Evolutionary conservation across 2,329 filamentous ascomycete species (phyloP).

Genomic region (Stagonosporopsis rhizophila): DNA sequence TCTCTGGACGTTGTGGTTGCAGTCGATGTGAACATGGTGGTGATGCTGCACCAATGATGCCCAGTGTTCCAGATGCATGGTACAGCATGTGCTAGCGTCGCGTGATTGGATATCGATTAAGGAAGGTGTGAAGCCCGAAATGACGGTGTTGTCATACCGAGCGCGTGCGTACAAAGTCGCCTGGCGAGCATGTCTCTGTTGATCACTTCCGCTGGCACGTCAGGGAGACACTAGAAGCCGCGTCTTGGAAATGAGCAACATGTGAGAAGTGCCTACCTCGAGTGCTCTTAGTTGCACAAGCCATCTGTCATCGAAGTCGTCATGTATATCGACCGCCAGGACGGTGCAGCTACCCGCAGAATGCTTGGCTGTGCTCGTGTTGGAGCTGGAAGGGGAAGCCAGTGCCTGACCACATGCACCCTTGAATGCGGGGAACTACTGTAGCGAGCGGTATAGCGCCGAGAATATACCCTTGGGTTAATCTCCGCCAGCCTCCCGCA

Average conservation of each 20-base stretch:
- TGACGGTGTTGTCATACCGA: conserved; percentile 9
- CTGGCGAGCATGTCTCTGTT: neutral
- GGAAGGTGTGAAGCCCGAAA: conserved; percentile 9
- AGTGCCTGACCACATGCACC: conserved; percentile 16
- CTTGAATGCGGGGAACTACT: conserved; percentile 4
- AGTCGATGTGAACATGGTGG: neutral
- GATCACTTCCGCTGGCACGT: neutral
- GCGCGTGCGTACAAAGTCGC: conserved; percentile 6
- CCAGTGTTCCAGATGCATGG: conserved; percentile 4
- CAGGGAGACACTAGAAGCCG: neutral
- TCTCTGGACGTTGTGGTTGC: conserved; percentile 3
- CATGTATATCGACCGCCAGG: neutral
- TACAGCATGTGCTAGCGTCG: conserved; percentile 15
- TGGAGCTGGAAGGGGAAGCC: neutral
- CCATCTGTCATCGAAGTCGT: neutral
- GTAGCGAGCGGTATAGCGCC: neutral
- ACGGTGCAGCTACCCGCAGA: conserved; percentile 2
- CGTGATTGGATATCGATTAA: conserved; percentile 7
- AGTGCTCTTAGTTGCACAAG: neutral
- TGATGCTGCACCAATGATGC: conserved; percentile 1
- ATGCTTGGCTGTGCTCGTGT: conserved; percentile 12
- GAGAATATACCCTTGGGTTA: neutral
- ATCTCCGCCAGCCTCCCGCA: conserved; percentile 6
- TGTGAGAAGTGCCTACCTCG: neutral
- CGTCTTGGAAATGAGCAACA: neutral